Conservation (phyloP, 176 grass and related monocot genomes). For the Eragrostis curvula region DNA sequence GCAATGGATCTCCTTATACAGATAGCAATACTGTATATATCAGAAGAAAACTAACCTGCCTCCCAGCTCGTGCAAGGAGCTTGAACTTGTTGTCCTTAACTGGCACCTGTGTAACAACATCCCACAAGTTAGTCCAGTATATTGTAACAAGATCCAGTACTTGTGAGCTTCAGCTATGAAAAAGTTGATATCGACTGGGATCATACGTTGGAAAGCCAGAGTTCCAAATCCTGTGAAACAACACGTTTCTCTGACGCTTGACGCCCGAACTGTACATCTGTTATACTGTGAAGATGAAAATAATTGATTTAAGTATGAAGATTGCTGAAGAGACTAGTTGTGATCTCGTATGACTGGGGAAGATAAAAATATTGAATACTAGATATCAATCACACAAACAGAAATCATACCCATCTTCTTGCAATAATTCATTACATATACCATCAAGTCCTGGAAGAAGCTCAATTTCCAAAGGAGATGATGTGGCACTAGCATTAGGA, state of each 20-base stretch:
- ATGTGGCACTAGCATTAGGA: constrained; percentile 26
- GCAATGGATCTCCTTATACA: not conserved
- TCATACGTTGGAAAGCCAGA: constrained; percentile 94
- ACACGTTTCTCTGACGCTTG: constrained; percentile 91
- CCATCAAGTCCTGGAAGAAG: constrained; percentile 87
- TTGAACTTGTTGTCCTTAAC: constrained; percentile 91
- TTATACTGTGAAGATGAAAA: constrained; percentile 67
- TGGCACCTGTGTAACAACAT: constrained; percentile 58
- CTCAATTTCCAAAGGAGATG: constrained; percentile 63
- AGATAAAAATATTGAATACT: constrained; percentile 17
- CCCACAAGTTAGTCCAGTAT: constrained; percentile 28
- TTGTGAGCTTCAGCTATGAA: not conserved
- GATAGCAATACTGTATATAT: constrained; percentile 4
- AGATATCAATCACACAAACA: not conserved
- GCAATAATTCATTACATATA: constrained; percentile 88
- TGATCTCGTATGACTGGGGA: not conserved
- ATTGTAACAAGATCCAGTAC: not conserved
- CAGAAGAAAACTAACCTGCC: constrained; percentile 69
- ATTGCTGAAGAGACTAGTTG: not conserved
- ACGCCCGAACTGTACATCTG: constrained; percentile 74
- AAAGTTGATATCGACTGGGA: not conserved
- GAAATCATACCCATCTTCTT: constrained; percentile 83
- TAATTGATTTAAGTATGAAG: not conserved
- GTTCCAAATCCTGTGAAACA: constrained; percentile 95
- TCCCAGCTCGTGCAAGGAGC: constrained; percentile 95